Conservation (phyloP, 345 rosid species). For the Linum usitatissimum region DNA sequence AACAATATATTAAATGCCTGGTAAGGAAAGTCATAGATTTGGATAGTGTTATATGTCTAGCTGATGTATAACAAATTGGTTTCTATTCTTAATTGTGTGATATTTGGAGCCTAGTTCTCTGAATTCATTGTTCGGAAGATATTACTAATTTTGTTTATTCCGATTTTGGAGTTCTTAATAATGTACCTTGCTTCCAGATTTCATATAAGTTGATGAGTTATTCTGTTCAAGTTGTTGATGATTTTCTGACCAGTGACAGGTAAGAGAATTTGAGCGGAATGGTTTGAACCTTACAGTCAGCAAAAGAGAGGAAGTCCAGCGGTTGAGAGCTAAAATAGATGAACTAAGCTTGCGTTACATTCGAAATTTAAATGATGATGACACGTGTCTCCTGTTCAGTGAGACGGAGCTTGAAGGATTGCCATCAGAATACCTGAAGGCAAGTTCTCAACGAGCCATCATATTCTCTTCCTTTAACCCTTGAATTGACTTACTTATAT, state of each 20-base stretch:
- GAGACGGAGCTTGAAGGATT: constrained; percentile 69
- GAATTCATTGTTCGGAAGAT: not conserved
- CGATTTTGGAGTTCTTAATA: not conserved
- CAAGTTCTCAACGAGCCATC: constrained; percentile 11
- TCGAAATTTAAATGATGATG: constrained; percentile 63
- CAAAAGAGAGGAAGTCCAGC: constrained; percentile 71
- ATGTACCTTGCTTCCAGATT: not conserved
- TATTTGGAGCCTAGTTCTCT: not conserved
- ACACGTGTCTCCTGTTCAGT: constrained; percentile 46
- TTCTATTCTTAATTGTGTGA: not conserved
- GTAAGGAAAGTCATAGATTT: constrained; percentile 41
- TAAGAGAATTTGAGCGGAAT: constrained; percentile 77
- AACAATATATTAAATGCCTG: constrained; percentile 51
- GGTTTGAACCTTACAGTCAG: constrained; percentile 75
- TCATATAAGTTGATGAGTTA: constrained; percentile 8
- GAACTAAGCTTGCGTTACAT: constrained; percentile 61
- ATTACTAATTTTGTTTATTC: too few species aligned
- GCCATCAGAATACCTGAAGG: constrained; percentile 72
- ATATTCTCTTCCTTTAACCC: not conserved
- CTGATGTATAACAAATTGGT: not conserved
- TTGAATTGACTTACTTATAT: not conserved
- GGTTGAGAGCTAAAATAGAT: constrained; percentile 58
- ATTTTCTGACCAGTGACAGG: constrained; percentile 75
- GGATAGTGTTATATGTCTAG: not conserved
- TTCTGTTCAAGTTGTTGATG: constrained; percentile 28